Conservation (phyloP, 148 eudicot genomes). For the Nepenthes mirabilis region DNA sequence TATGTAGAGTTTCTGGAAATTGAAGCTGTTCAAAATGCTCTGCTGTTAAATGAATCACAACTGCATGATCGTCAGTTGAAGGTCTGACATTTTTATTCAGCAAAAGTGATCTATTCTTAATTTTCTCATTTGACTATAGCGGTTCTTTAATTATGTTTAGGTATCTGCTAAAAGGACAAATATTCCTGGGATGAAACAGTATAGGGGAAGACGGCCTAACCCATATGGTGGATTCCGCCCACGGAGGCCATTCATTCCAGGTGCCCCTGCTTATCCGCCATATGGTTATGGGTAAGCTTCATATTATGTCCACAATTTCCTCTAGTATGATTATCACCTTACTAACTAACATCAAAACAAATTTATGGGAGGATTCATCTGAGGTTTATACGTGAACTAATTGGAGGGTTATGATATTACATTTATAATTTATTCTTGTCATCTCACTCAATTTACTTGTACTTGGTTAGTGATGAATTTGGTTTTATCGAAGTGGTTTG, state of each 20-base stretch:
- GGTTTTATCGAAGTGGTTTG: too few species aligned
- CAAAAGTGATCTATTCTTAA: neutral
- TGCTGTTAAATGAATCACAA: slow-evolving; percentile 51
- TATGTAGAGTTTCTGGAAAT: slow-evolving; percentile 65
- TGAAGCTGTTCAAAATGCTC: slow-evolving; percentile 60
- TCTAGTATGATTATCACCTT: neutral
- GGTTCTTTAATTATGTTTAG: slow-evolving; percentile 15
- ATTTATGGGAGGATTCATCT: neutral
- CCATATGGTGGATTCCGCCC: slow-evolving; percentile 36
- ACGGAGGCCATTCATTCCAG: slow-evolving; percentile 63
- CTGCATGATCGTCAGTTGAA: slow-evolving; percentile 66
- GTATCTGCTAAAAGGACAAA: slow-evolving; percentile 69
- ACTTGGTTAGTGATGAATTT: too few species aligned
- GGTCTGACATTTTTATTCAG: slow-evolving; percentile 15
- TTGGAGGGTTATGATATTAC: too few species aligned
- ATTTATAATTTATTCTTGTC: too few species aligned
- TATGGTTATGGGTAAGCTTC: slow-evolving; percentile 66
- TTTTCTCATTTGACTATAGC: neutral
- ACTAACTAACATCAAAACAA: neutral
- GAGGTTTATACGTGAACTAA: too few species aligned
- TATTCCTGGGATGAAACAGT: slow-evolving; percentile 69
- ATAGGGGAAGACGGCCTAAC: slow-evolving; percentile 48
- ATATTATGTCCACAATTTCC: neutral
- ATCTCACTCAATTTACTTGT: too few species aligned
- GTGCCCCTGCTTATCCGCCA: slow-evolving; percentile 38